These are phyloP conservation scores for Spathaspora hagerdaliae DNA, from an alignment of 805 yeast genomes.

Conservation along the genomic window DNA sequence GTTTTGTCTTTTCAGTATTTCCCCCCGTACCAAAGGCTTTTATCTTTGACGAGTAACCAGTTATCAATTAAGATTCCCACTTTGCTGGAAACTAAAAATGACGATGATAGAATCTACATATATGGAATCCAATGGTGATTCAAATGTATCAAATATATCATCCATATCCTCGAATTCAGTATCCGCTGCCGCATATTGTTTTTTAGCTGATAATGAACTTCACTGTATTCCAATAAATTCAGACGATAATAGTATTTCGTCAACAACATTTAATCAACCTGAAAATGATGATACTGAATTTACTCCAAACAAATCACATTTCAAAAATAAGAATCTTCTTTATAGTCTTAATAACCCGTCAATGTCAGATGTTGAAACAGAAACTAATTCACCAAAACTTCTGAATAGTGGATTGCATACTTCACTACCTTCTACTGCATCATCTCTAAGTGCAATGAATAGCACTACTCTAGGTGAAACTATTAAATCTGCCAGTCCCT, in stretches of 20 bases:
- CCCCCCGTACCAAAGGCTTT: too few relatives aligned
- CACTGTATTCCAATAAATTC: constrained; percentile 23
- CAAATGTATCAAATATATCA: background rate
- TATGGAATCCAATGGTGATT: background rate
- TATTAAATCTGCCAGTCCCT: background rate
- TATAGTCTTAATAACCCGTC: constrained; percentile 36
- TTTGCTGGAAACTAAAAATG: too few relatives aligned
- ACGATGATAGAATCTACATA: too few relatives aligned
- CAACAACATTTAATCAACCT: constrained; percentile 3
- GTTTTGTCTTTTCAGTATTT: too few relatives aligned
- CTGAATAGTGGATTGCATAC: background rate
- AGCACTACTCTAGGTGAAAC: background rate
- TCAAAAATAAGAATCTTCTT: constrained; percentile 25
- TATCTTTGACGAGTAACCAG: too few relatives aligned
- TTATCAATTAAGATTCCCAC: too few relatives aligned
- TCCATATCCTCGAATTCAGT: background rate
- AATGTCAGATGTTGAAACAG: constrained; percentile 30
- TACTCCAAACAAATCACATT: constrained; percentile 10
- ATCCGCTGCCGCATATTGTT: constrained; percentile 21
- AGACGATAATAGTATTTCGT: constrained; percentile 7
- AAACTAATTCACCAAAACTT: background rate
- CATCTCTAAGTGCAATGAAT: background rate
- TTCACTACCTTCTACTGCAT: constrained; percentile 2
- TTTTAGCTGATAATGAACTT: constrained; percentile 21
- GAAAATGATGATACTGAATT: constrained; percentile 7